Percentiles rank a stretch among this genome's conserved stretches.
Conservation (phyloP, 139 green algal genomes). For the Ulvella scutata region DNA sequence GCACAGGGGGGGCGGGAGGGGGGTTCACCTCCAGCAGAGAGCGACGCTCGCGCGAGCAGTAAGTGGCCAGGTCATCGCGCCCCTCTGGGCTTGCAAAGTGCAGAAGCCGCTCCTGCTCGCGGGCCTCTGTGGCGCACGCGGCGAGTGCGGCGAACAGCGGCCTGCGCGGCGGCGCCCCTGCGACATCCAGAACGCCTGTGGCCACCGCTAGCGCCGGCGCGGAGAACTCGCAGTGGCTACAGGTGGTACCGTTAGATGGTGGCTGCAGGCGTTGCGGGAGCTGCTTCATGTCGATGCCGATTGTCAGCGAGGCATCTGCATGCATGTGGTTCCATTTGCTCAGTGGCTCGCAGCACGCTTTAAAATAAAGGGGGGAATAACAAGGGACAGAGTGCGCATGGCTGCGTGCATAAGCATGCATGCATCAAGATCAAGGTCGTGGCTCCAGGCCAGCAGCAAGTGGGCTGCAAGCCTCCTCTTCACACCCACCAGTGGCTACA, state of each 20-base stretch:
- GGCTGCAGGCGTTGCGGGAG: not conserved
- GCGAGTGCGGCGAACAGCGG: conserved; percentile 76
- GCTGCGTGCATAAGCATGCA: too few species aligned
- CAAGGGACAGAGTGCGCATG: too few species aligned
- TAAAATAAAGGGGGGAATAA: too few species aligned
- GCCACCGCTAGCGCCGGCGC: conserved; percentile 16
- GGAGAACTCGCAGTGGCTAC: not conserved
- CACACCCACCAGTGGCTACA: too few species aligned
- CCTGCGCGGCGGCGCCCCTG: conserved; percentile 50
- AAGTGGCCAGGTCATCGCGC: conserved; percentile 49
- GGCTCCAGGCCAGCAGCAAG: too few species aligned
- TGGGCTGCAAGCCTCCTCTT: too few species aligned
- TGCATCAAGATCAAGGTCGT: too few species aligned
- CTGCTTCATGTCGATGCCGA: not conserved
- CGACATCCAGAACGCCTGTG: conserved; percentile 62
- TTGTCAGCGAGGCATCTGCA: not conserved
- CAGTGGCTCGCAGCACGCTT: too few species aligned
- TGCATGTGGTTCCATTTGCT: too few species aligned
- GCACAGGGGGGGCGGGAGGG: not conserved
- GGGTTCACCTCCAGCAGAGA: conserved; percentile 12
- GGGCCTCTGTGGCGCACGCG: conserved; percentile 24
- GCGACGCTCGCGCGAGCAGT: conserved; percentile 25
- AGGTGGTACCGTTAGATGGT: not conserved
- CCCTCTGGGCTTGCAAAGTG: conserved; percentile 68
- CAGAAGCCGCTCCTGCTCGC: conserved; percentile 59